These are phyloP conservation scores for Penicillium sp. DNA, from an alignment of 2,329 filamentous ascomycete species.

Conservation along the genomic window DNA sequence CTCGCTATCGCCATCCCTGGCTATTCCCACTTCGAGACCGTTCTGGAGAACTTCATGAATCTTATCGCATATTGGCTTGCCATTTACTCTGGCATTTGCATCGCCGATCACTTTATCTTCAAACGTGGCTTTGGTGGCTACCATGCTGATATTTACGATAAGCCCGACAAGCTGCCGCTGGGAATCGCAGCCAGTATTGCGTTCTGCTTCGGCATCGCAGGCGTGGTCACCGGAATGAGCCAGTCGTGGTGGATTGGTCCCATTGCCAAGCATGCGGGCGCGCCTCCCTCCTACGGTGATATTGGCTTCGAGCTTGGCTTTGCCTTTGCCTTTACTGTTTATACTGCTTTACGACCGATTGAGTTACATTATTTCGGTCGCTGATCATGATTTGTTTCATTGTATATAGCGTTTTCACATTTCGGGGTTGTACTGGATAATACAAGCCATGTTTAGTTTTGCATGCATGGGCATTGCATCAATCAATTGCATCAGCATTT, in stretches of 20 bases:
- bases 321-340: slow-evolving; percentile 59
- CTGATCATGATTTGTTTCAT: slow-evolving; percentile 28
- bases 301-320: slow-evolving; percentile 70
- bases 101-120: slow-evolving; percentile 72
- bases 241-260: slow-evolving; percentile 72
- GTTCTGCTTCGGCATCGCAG: slow-evolving; percentile 67
- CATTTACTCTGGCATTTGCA: slow-evolving; percentile 70
- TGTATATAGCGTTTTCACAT: slow-evolving; percentile 15
- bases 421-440: slow-evolving; percentile 1
- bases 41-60: slow-evolving; percentile 73
- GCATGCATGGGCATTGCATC: not conserved
- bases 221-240: slow-evolving; percentile 71
- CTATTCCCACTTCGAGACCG: slow-evolving; percentile 66
- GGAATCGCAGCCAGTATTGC: slow-evolving; percentile 67
- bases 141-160: slow-evolving; percentile 61
- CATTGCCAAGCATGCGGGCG: slow-evolving; percentile 64
- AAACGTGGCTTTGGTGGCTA: slow-evolving; percentile 66
- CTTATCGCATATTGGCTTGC: slow-evolving; percentile 73
- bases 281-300: slow-evolving; percentile 55
- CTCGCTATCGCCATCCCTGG: slow-evolving; percentile 72
- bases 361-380: slow-evolving; percentile 53
- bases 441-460: slow-evolving; percentile 5
- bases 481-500: not conserved
- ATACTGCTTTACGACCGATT: slow-evolving; percentile 55
- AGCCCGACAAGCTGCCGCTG: slow-evolving; percentile 61